Conservation (phyloP, 1,284 basidiomycete genomes). For the Cryptococcus maquisensis region DNA sequence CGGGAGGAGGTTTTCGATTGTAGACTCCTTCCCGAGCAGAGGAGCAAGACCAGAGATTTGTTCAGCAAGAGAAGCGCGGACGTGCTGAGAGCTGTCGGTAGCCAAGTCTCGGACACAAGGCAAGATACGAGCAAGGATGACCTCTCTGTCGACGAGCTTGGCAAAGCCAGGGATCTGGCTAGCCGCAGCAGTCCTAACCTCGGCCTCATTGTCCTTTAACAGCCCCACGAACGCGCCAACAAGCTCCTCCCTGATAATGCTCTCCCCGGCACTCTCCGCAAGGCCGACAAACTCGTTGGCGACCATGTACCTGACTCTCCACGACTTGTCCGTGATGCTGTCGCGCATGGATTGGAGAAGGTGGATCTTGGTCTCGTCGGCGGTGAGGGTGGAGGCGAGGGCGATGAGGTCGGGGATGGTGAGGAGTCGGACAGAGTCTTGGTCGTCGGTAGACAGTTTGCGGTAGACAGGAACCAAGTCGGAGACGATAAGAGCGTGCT, state of each 20-base stretch:
- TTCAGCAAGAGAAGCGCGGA: slow-evolving; percentile 91
- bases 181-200: slow-evolving; percentile 93
- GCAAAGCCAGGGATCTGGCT: slow-evolving; percentile 97
- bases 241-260: slow-evolving; percentile 90
- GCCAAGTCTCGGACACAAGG: slow-evolving; percentile 96
- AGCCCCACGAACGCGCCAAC: slow-evolving; percentile 90
- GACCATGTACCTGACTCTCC: slow-evolving; percentile 99
- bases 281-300: slow-evolving; percentile 94
- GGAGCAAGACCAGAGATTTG: slow-evolving; percentile 98
- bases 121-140: slow-evolving; percentile 86
- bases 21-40: slow-evolving; percentile 87
- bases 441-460: slow-evolving; percentile 91
- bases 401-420: slow-evolving; percentile 96
- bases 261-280: slow-evolving; percentile 83
- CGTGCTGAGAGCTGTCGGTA: slow-evolving; percentile 92
- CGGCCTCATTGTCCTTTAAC: slow-evolving; percentile 97
- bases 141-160: slow-evolving; percentile 88
- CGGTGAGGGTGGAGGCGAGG: slow-evolving; percentile 77
- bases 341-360: slow-evolving; percentile 82
- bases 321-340: slow-evolving; percentile 91
- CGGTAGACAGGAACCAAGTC: slow-evolving; percentile 93
- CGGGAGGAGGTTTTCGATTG: slow-evolving; percentile 94
- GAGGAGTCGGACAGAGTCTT: slow-evolving; percentile 93
- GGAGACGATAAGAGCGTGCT: slow-evolving; percentile 65
- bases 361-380: slow-evolving; percentile 86